A percentile compares a stretch with the other conserved stretches of the same genome.
Conservation (phyloP, 1,284 basidiomycete genomes). For the Cryptococcus hybrid region DNA sequence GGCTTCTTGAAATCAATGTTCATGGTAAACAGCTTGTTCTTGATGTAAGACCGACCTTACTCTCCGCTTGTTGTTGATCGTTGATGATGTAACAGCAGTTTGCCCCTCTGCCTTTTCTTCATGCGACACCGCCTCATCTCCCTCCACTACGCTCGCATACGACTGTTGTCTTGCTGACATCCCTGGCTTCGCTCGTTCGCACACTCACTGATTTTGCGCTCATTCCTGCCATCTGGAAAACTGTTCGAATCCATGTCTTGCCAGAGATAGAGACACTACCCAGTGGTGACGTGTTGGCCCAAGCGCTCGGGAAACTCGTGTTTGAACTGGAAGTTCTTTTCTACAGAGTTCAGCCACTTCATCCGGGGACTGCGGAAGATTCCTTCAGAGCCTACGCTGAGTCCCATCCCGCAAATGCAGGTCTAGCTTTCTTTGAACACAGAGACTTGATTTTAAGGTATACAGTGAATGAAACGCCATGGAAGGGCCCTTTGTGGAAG, state of each 20-base stretch:
- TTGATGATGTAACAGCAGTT: conserved; percentile 20
- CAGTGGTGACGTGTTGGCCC: conserved; percentile 13
- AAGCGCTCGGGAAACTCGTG: conserved; percentile 15
- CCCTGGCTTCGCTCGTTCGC: conserved; percentile 17
- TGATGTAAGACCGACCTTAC: background rate
- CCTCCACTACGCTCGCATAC: conserved; percentile 27
- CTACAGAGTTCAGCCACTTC: background rate
- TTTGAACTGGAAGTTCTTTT: conserved; percentile 21
- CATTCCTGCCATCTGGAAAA: conserved; percentile 11
- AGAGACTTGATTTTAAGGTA: background rate
- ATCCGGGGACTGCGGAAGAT: conserved; percentile 3
- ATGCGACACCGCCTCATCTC: conserved; percentile 28
- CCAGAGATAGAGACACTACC: conserved; percentile 17
- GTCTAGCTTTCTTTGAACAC: background rate
- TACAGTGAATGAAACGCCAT: conserved; percentile 2
- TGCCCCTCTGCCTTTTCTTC: conserved; percentile 26
- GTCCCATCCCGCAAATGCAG: background rate
- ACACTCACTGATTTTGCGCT: conserved; percentile 8
- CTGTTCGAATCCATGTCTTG: conserved; percentile 6
- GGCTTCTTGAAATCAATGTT: conserved; percentile 15
- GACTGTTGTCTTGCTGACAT: conserved; percentile 15
- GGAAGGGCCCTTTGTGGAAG: conserved; percentile 5
- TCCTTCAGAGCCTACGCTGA: conserved; percentile 15
- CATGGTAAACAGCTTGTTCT: background rate
- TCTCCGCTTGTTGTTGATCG: background rate